Percentiles rank a stretch among this genome's conserved stretches.
These are phyloP conservation scores for Oryza brachyantha DNA, from an alignment of 176 grass and related monocot genomes.

Conservation along the genomic window DNA sequence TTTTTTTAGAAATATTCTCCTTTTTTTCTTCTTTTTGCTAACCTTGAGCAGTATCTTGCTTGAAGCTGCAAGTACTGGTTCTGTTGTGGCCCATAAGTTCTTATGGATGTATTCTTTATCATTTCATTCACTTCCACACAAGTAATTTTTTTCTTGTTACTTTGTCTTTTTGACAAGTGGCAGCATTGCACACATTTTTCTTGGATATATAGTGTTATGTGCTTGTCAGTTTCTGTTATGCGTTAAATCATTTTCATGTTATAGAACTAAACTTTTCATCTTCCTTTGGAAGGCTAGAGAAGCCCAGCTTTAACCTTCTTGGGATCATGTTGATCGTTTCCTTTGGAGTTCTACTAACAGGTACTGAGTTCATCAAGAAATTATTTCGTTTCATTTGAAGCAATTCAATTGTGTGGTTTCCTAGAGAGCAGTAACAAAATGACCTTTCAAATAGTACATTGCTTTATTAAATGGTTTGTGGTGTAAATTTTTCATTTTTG, in stretches of 20 bases:
- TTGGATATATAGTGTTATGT: neutral
- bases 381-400: neutral
- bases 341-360: slow-evolving; percentile 86
- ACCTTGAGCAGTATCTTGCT: neutral
- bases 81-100: neutral
- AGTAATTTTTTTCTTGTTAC: neutral
- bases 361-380: slow-evolving; percentile 39
- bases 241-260: slow-evolving; percentile 9
- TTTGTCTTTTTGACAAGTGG: neutral
- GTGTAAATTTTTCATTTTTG: slow-evolving; percentile 6
- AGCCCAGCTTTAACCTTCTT: slow-evolving; percentile 78
- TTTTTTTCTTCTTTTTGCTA: neutral
- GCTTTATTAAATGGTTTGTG: neutral
- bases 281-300: slow-evolving; percentile 82
- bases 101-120: neutral
- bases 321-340: slow-evolving; percentile 92
- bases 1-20: too few relatives aligned
- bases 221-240: neutral
- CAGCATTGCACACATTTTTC: neutral
- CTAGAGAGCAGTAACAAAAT: neutral
- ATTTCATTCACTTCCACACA: neutral
- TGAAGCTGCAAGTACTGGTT: neutral
- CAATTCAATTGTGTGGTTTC: slow-evolving; percentile 3
- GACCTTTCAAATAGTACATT: slow-evolving; percentile 12
- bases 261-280: slow-evolving; percentile 18